These are phyloP conservation scores for Maudiozyma turicensis DNA, from an alignment of 805 yeast genomes.

Conservation along the genomic window DNA sequence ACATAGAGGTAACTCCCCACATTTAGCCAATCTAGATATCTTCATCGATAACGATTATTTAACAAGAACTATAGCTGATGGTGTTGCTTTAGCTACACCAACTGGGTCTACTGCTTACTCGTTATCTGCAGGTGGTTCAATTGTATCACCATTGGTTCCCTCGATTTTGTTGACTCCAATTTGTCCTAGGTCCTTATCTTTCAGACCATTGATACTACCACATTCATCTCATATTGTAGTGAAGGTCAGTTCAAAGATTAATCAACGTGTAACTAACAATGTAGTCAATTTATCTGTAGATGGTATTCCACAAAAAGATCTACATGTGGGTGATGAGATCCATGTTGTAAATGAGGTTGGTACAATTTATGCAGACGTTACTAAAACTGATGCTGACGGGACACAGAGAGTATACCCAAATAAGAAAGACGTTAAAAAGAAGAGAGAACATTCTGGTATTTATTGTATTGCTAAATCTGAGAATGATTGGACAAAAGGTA, in stretches of 20 bases:
- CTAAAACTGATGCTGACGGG: constrained; percentile 31
- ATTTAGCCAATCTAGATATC: constrained; percentile 75
- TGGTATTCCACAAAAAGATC: constrained; percentile 65
- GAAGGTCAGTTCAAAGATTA: constrained; percentile 43
- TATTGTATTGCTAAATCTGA: constrained; percentile 81
- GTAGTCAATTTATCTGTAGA: constrained; percentile 64
- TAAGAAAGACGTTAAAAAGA: constrained; percentile 5
- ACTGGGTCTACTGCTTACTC: constrained; percentile 95
- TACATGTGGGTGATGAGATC: constrained; percentile 70
- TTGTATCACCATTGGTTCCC: constrained; percentile 81
- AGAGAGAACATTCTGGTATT: constrained; percentile 43
- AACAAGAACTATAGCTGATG: constrained; percentile 90
- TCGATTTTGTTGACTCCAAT: constrained; percentile 80
- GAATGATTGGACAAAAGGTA: constrained; percentile 87
- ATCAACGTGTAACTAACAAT: constrained; percentile 28
- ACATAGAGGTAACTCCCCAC: constrained; percentile 84
- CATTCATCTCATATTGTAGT: constrained; percentile 63
- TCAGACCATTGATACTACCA: constrained; percentile 80
- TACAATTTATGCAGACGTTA: constrained; percentile 44
- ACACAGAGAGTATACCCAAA: constrained; percentile 12
- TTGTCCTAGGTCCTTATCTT: constrained; percentile 85
- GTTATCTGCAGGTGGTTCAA: constrained; percentile 82
- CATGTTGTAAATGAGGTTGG: constrained; percentile 61
- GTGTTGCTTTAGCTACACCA: constrained; percentile 77
- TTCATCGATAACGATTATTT: constrained; percentile 73